These are phyloP conservation scores for Penicillium freii DNA, from an alignment of 2,329 filamentous ascomycete genomes.

Conservation along the genomic window DNA sequence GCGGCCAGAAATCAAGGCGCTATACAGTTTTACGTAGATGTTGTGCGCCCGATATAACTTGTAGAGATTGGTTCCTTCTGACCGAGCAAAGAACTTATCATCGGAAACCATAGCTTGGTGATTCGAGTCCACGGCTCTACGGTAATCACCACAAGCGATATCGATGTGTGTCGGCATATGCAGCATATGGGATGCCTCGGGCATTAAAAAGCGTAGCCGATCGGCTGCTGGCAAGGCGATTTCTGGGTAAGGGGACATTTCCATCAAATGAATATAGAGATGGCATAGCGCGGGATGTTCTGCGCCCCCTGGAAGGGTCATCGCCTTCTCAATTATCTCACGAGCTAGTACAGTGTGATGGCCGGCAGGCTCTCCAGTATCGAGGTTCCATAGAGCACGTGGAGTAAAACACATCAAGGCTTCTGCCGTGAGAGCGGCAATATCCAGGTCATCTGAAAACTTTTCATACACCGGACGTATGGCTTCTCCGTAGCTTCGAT, in stretches of 20 bases:
- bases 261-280: constrained; percentile 3
- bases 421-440: neutral
- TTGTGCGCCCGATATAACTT: neutral
- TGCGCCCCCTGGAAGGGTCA: neutral
- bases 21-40: neutral
- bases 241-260: neutral
- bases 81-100: neutral
- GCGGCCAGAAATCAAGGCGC: neutral
- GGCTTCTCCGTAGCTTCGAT: neutral
- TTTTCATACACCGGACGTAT: neutral
- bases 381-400: neutral
- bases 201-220: neutral
- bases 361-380: neutral
- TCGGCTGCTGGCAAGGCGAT: neutral
- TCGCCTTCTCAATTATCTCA: neutral
- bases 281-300: neutral
- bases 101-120: neutral
- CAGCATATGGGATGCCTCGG: neutral
- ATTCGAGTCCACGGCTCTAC: neutral
- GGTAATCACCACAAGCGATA: neutral
- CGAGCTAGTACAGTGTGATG: neutral
- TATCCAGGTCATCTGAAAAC: neutral
- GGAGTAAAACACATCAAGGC: neutral
- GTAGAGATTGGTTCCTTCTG: neutral
- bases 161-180: neutral